Evolutionary conservation across 2,329 filamentous ascomycete species (phyloP).

Genomic region (Colletotrichum phormii): DNA sequence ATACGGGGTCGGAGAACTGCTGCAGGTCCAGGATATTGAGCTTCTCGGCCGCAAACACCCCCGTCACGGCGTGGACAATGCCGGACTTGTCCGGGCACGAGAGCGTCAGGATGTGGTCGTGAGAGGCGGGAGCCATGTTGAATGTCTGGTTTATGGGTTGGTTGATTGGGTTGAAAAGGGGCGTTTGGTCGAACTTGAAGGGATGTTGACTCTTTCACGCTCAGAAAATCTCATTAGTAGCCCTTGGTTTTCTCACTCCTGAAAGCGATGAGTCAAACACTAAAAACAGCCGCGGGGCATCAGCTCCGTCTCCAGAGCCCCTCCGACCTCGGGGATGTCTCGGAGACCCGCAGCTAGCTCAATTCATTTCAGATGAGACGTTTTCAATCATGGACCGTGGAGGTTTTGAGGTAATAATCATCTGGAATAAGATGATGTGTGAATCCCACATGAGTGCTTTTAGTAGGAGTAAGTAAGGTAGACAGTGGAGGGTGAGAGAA

Average conservation of each 20-base stretch:
- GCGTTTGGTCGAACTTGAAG: neutral
- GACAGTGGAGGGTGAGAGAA: neutral
- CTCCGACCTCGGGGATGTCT: slow-evolving; percentile 35
- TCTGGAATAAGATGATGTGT: too few species aligned
- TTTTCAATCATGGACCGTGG: neutral
- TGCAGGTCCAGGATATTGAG: slow-evolving; percentile 88
- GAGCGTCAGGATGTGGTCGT: slow-evolving; percentile 77
- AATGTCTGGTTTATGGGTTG: slow-evolving; percentile 1
- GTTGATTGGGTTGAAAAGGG: neutral
- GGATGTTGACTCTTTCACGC: neutral
- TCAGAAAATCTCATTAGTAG: neutral
- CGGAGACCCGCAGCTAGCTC: slow-evolving; percentile 33
- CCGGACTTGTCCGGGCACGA: slow-evolving; percentile 87
- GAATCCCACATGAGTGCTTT: too few species aligned
- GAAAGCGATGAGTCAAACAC: slow-evolving; percentile 32
- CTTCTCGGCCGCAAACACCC: slow-evolving; percentile 77
- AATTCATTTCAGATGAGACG: neutral
- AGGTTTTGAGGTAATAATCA: neutral
- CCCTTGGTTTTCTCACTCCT: slow-evolving; percentile 16
- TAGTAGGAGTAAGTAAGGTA: too few species aligned
- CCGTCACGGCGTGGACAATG: slow-evolving; percentile 87
- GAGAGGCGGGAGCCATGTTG: slow-evolving; percentile 33
- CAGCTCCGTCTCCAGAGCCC: slow-evolving; percentile 13
- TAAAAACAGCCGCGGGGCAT: slow-evolving; percentile 32
- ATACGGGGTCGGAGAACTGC: slow-evolving; percentile 82